Conservation (phyloP, 257 asterid species). For the Solanum raphanifolium region DNA sequence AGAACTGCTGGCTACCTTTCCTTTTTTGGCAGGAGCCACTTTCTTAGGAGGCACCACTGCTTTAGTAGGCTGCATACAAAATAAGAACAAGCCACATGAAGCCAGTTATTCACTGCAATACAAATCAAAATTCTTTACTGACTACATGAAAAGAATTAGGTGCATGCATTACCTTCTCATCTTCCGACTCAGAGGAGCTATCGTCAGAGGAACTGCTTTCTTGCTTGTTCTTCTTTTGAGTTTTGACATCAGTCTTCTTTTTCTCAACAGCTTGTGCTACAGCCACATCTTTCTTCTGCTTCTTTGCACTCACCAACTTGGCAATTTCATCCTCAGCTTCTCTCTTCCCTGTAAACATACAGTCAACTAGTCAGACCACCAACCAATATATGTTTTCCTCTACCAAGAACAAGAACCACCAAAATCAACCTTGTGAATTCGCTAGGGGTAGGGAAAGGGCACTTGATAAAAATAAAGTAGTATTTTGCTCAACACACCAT, state of each 20-base stretch:
- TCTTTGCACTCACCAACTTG: conserved; percentile 22
- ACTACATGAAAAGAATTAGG: neutral
- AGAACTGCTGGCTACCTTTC: conserved; percentile 8
- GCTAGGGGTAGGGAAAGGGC: neutral
- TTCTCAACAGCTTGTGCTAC: conserved; percentile 11
- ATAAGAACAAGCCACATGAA: neutral
- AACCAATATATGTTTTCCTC: neutral
- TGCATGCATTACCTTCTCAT: conserved; percentile 15
- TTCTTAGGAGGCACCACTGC: neutral
- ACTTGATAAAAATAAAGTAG: neutral
- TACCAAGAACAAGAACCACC: neutral
- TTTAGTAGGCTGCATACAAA: conserved; percentile 4
- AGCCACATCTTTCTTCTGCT: conserved; percentile 23
- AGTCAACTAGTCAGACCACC: neutral
- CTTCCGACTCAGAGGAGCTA: conserved; percentile 14
- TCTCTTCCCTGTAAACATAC: conserved; percentile 24
- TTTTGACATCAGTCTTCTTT: conserved; percentile 21
- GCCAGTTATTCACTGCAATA: neutral
- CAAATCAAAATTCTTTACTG: neutral
- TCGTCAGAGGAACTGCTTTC: conserved; percentile 45
- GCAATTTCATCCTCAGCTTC: conserved; percentile 27
- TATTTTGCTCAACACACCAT: neutral
- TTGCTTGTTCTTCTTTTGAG: conserved; percentile 20
- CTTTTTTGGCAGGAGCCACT: neutral
- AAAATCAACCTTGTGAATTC: neutral